Base-by-base conservation (phyloP, 1,284 basidiomycete genomes). In the Leccinum fuscescens region DNA sequence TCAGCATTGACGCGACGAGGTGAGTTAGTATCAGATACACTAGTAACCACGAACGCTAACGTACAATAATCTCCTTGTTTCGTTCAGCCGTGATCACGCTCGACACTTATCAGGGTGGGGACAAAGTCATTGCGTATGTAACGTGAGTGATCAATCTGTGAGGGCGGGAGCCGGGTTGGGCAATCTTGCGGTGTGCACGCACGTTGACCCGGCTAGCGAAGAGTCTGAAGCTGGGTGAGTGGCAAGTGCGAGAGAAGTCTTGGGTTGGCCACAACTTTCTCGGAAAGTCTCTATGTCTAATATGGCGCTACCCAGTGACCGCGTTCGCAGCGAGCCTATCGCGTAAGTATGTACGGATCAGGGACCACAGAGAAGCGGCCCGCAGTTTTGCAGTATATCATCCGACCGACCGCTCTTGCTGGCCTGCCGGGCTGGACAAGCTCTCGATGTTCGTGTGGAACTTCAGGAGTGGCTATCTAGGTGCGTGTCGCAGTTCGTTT, bases 361-460 rank as follows among this genome's bases (percentile, higher is more conserved):
- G 56, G 15, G 58, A 75, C 9, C 62, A 63, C 14, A 64, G 67
- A 12, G 65, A 68, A 31, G 77, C 78, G 4, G 67, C 70, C 5
- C 63, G 64, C 12, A 61, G 57, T 7, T 76, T 76, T 3, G 77
- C 78, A 9, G 68, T 72, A 4, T 56, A 75, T 1, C 65, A 72
- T 0, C 74, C 72, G 1, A 57, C 46, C 15, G 59, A 74, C 17
- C 56, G 67, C 3, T 71, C 70, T 31, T 71, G 57, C 15, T 73
- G 65, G 61, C 76, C 75, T 1, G 74, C 72, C 7, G 69, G 68
- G 4, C 15, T 80, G 6, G 70, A 72, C 39, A 69, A 71, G 9
- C 65, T 80, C 1, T 62, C 67, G 2, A 35, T 24, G 0, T 58
- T 69, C 14, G 60, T 74, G 9, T 60, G 64, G 56, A 72, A 74